A percentile compares a stretch with the other conserved stretches of the same genome.
These are phyloP conservation scores for Daphne laureola DNA, from an alignment of 441 rosid genomes.

Conservation along the genomic window DNA sequence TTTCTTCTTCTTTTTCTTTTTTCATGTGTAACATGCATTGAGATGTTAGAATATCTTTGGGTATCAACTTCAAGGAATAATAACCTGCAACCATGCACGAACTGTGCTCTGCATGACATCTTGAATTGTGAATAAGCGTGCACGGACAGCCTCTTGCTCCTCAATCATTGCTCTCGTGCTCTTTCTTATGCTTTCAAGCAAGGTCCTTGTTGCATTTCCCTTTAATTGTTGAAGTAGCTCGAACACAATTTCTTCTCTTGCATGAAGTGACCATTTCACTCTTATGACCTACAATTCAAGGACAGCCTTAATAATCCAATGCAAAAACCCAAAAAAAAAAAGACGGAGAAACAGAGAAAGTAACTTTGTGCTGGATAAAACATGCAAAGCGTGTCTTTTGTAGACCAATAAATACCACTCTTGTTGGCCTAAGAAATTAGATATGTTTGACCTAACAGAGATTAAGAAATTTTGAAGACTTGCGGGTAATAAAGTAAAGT, in stretches of 20 bases:
- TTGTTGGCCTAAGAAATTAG: too few species aligned
- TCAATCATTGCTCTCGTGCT: conserved; percentile 83
- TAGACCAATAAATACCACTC: too few species aligned
- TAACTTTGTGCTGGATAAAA: too few species aligned
- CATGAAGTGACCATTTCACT: conserved; percentile 99
- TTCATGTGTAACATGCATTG: too few species aligned
- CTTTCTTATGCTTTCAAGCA: conserved; percentile 60
- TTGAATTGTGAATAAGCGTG: conserved; percentile 91
- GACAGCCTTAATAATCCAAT: too few species aligned
- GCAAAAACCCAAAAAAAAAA: too few species aligned
- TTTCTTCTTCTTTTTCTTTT: not conserved
- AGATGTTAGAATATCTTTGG: too few species aligned
- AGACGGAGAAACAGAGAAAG: too few species aligned
- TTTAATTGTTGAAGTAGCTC: conserved; percentile 85
- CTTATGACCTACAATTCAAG: conserved; percentile 57
- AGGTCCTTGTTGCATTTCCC: conserved; percentile 44
- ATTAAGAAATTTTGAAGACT: too few species aligned
- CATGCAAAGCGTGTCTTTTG: too few species aligned
- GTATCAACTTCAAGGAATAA: not conserved
- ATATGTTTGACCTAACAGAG: too few species aligned
- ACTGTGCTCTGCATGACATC: conserved; percentile 98
- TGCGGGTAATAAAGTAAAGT: too few species aligned
- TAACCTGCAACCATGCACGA: conserved; percentile 97
- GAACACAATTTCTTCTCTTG: conserved; percentile 89
- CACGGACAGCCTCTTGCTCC: conserved; percentile 99